These are phyloP conservation scores for Xerocomus amazonicus DNA, from an alignment of 1,284 basidiomycete species.

Conservation along the genomic window DNA sequence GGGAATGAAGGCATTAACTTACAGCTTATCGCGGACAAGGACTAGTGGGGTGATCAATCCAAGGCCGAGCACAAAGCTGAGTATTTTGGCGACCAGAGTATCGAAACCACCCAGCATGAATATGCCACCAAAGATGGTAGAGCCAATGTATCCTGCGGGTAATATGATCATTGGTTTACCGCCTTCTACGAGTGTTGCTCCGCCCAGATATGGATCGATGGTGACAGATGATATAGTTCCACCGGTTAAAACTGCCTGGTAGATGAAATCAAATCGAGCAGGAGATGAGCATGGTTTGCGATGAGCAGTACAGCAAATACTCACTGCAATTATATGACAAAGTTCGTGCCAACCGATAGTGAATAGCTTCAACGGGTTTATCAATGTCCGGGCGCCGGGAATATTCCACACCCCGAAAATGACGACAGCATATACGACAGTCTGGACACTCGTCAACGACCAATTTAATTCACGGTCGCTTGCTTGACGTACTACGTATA, in stretches of 20 bases:
- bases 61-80: constrained; percentile 76
- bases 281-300: constrained; percentile 7
- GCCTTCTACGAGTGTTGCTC: constrained; percentile 72
- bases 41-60: constrained; percentile 70
- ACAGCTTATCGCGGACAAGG: constrained; percentile 82
- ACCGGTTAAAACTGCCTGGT: constrained; percentile 70
- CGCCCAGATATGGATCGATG: constrained; percentile 79
- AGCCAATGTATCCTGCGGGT: constrained; percentile 74
- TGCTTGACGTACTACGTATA: constrained; percentile 64
- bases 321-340: constrained; percentile 72
- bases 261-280: constrained; percentile 2
- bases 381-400: constrained; percentile 66
- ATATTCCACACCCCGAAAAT: constrained; percentile 82
- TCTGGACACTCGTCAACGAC: constrained; percentile 39
- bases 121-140: constrained; percentile 71
- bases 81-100: constrained; percentile 73
- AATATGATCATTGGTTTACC: constrained; percentile 68
- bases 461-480: constrained; percentile 7
- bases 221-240: constrained; percentile 72
- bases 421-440: constrained; percentile 74
- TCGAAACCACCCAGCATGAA: constrained; percentile 78
- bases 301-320: constrained; percentile 26
- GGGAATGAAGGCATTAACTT: constrained; percentile 29
- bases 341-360: constrained; percentile 83
- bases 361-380: constrained; percentile 77